Evolutionary conservation across 2,329 filamentous ascomycete species (phyloP).

Genomic region (Fusarium guadeloupense): DNA sequence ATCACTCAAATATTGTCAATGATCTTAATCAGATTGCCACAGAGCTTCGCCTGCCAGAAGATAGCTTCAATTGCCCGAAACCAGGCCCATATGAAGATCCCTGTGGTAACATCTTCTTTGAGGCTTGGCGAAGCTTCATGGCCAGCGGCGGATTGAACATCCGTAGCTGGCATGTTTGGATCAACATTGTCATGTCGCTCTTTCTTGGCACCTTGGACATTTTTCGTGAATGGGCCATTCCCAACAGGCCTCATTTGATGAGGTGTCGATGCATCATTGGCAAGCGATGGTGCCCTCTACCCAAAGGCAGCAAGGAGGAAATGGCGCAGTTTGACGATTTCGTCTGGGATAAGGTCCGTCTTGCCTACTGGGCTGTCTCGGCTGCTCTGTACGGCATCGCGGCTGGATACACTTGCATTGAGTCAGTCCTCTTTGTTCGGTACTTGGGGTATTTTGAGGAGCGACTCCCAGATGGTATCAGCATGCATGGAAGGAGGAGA

Average conservation of each 20-base stretch:
- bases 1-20: conserved; percentile 27
- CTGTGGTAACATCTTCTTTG: conserved; percentile 42
- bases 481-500: conserved; percentile 33
- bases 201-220: conserved; percentile 20
- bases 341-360: conserved; percentile 41
- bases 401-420: conserved; percentile 28
- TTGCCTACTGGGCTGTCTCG: conserved; percentile 38
- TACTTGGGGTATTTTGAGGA: conserved; percentile 34
- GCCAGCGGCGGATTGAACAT: conserved; percentile 25
- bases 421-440: conserved; percentile 28
- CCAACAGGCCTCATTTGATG: conserved; percentile 42
- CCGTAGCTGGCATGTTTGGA: conserved; percentile 26
- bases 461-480: conserved; percentile 38
- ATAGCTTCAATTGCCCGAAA: conserved; percentile 34
- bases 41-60: conserved; percentile 34
- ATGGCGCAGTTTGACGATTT: conserved; percentile 41
- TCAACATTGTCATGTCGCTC: conserved; percentile 27
- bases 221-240: conserved; percentile 39
- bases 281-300: conserved; percentile 40
- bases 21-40: conserved; percentile 37
- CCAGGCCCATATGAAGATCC: conserved; percentile 25
- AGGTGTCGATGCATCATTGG: conserved; percentile 40
- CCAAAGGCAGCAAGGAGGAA: conserved; percentile 40
- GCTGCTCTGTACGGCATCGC: conserved; percentile 31
- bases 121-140: conserved; percentile 38